Evolutionary conservation across 1,139 yeast species (phyloP).

Genomic region (Hyphopichia pseudoburtonii): DNA sequence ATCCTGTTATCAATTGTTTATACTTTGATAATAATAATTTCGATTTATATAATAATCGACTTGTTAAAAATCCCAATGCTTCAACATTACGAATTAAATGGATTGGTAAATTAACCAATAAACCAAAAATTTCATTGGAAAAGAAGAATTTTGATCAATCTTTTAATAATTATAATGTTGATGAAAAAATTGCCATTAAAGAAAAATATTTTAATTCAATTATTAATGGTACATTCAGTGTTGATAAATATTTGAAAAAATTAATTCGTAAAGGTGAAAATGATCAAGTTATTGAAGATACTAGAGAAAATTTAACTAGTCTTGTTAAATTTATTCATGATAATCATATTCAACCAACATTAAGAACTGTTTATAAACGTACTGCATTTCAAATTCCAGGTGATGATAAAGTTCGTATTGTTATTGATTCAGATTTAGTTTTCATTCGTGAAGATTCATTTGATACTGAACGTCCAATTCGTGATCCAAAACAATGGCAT

Average conservation of each 20-base stretch:
- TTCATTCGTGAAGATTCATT: conserved; percentile 90
- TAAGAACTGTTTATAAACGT: conserved; percentile 85
- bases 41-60: conserved; percentile 81
- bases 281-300: conserved; percentile 37
- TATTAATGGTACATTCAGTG: conserved; percentile 42
- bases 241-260: conserved; percentile 38
- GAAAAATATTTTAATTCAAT: conserved; percentile 75
- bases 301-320: conserved; percentile 58
- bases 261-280: conserved; percentile 24
- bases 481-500: conserved; percentile 91
- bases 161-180: conserved; percentile 54
- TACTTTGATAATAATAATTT: conserved; percentile 85
- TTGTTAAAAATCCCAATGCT: conserved; percentile 66
- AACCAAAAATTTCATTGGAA: conserved; percentile 78
- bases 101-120: conserved; percentile 79
- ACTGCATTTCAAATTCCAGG: conserved; percentile 99
- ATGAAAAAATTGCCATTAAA: conserved; percentile 65
- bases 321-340: conserved; percentile 68
- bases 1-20: conserved; percentile 81
- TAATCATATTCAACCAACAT: conserved; percentile 73
- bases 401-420: conserved; percentile 85
- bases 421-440: conserved; percentile 83
- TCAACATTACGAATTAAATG: conserved; percentile 84
- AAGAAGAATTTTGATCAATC: conserved; percentile 67
- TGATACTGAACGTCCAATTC: conserved; percentile 79